phyloP scores from a whole-genome alignment of 2,329 filamentous ascomycete genomes.

The Fusarium goolgardi region DNA sequence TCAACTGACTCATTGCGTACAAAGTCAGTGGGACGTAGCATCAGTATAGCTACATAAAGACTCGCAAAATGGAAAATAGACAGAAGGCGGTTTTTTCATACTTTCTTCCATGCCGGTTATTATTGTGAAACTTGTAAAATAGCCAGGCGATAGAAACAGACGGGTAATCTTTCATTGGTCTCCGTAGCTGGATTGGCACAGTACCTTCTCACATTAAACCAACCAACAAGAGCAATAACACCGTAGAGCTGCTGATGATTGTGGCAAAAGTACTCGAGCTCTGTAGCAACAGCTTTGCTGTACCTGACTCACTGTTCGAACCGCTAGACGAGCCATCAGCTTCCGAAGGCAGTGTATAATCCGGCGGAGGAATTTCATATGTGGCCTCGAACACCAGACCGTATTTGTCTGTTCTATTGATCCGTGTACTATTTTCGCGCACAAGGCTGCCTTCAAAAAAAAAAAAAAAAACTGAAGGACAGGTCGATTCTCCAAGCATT shows the following conservation, averaged over 20 bases:
- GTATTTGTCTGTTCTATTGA: background rate
- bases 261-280: background rate
- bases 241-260: background rate
- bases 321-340: background rate
- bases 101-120: background rate
- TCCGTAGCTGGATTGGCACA: background rate
- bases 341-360: background rate
- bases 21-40: background rate
- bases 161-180: background rate
- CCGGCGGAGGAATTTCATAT: background rate
- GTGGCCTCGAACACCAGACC: background rate
- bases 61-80: background rate
- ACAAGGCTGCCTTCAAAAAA: background rate
- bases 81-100: background rate
- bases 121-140: background rate
- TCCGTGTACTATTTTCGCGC: background rate
- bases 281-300: rapidly evolving
- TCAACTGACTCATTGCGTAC: background rate
- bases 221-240: background rate
- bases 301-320: background rate
- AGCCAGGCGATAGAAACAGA: background rate
- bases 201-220: background rate
- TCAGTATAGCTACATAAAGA: background rate
- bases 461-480: background rate
- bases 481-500: background rate